A percentile compares a stretch with the other conserved stretches of the same genome.
phyloP scores from a whole-genome alignment of 2,329 filamentous ascomycete species.

The Colletotrichum spinosum region DNA sequence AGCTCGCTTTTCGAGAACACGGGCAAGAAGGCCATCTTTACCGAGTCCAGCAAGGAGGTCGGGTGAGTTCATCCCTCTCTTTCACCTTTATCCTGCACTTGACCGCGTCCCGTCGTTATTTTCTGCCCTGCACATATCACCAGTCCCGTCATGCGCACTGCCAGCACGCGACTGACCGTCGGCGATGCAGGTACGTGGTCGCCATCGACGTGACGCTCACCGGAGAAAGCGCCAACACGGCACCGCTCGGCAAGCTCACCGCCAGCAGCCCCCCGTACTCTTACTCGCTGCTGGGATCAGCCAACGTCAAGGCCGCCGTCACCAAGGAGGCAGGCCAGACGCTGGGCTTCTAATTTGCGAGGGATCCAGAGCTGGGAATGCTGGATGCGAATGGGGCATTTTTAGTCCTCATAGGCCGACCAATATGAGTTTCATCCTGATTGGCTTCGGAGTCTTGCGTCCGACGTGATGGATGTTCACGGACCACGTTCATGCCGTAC shows the following conservation, averaged over 20 bases:
- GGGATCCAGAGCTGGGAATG: background rate
- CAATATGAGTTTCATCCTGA: too few species aligned
- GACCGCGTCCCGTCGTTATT: too few species aligned
- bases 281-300: slow-evolving; percentile 53
- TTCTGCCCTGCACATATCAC: too few species aligned
- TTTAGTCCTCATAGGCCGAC: too few species aligned
- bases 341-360: slow-evolving; percentile 34
- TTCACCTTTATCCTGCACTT: background rate
- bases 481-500: too few species aligned
- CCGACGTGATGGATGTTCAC: too few species aligned
- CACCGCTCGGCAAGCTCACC: slow-evolving; percentile 57
- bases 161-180: background rate
- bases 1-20: slow-evolving; percentile 58
- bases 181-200: slow-evolving; percentile 45
- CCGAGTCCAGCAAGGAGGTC: slow-evolving; percentile 44
- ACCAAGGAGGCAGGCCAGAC: slow-evolving; percentile 49
- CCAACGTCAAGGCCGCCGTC: slow-evolving; percentile 54
- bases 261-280: slow-evolving; percentile 62
- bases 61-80: slow-evolving; percentile 15
- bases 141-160: too few species aligned
- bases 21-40: slow-evolving; percentile 46
- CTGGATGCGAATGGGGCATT: background rate
- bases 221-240: slow-evolving; percentile 56
- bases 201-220: slow-evolving; percentile 54
- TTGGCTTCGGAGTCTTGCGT: too few species aligned